Conservation (phyloP, 2,329 filamentous ascomycete species). For the Colletotrichum coccodes region DNA sequence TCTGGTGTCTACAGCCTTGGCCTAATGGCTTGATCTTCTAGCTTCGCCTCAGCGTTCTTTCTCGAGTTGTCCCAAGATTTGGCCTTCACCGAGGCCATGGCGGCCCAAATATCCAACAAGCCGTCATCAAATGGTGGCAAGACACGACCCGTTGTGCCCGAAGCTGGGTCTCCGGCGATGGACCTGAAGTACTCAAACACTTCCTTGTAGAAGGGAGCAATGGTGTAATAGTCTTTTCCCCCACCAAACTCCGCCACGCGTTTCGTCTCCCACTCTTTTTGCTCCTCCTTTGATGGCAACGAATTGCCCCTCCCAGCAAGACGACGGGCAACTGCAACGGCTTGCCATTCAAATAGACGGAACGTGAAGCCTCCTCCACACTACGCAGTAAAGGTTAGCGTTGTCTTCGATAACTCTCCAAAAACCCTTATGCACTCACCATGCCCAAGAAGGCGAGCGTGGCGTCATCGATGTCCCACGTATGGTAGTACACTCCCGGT, state of each 20-base stretch:
- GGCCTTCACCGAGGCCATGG: slow-evolving; percentile 42
- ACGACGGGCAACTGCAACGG: slow-evolving; percentile 47
- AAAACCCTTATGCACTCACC: slow-evolving; percentile 36
- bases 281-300: slow-evolving; percentile 40
- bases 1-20: not conserved
- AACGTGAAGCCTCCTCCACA: slow-evolving; percentile 49
- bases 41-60: slow-evolving; percentile 39
- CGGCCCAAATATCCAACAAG: slow-evolving; percentile 46
- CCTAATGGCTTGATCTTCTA: not conserved
- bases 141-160: slow-evolving; percentile 47
- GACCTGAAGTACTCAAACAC: slow-evolving; percentile 51
- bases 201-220: slow-evolving; percentile 46
- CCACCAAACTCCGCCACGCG: slow-evolving; percentile 41
- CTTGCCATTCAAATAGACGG: slow-evolving; percentile 50
- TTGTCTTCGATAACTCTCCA: not conserved
- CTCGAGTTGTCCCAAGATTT: slow-evolving; percentile 40
- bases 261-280: slow-evolving; percentile 44
- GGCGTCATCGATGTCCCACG: slow-evolving; percentile 47
- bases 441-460: slow-evolving; percentile 46
- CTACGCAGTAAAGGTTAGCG: slow-evolving; percentile 30
- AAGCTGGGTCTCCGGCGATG: slow-evolving; percentile 52
- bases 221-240: slow-evolving; percentile 46
- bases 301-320: slow-evolving; percentile 43
- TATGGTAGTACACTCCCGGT: slow-evolving; percentile 48
- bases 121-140: slow-evolving; percentile 53